These are phyloP conservation scores for Camelina sativa DNA, from an alignment of 345 rosid species.

Conservation along the genomic window DNA sequence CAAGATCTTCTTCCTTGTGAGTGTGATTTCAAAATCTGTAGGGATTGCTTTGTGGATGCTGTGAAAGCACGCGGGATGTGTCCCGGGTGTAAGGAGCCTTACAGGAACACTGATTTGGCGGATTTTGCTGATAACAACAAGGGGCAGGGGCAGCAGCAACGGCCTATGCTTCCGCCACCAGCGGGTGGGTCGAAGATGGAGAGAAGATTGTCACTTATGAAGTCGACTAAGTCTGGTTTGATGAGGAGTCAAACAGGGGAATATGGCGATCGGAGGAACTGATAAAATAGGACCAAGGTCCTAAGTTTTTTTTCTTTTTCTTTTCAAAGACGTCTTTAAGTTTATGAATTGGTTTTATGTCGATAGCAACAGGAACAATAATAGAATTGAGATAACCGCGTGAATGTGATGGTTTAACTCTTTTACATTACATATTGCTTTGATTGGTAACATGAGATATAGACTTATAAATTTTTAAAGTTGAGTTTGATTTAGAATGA, in stretches of 20 bases:
- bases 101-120: constrained; percentile 79
- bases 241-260: constrained; percentile 98
- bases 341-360: no score
- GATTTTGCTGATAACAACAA: constrained; percentile 64
- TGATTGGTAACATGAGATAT: no score
- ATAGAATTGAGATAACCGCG: no score
- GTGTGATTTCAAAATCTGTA: constrained; percentile 93
- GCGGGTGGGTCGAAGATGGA: constrained; percentile 83
- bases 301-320: no score
- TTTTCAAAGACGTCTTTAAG: no score
- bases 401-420: no score
- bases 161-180: constrained; percentile 84
- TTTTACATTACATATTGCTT: no score
- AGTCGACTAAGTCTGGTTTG: constrained; percentile 74
- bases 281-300: no score
- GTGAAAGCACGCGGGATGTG: constrained; percentile 82
- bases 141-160: constrained; percentile 23
- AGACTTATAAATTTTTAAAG: no score
- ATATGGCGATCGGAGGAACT: no score
- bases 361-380: no score
- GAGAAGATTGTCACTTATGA: constrained; percentile 92
- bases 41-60: constrained; percentile 92
- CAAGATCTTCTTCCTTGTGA: constrained; percentile 90
- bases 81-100: constrained; percentile 92
- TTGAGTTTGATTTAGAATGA: no score